A percentile compares a stretch with the other conserved stretches of the same genome.
Evolutionary conservation across 352 stramenopile genomes (phyloP).

Genomic region (Pythium periplocum): DNA sequence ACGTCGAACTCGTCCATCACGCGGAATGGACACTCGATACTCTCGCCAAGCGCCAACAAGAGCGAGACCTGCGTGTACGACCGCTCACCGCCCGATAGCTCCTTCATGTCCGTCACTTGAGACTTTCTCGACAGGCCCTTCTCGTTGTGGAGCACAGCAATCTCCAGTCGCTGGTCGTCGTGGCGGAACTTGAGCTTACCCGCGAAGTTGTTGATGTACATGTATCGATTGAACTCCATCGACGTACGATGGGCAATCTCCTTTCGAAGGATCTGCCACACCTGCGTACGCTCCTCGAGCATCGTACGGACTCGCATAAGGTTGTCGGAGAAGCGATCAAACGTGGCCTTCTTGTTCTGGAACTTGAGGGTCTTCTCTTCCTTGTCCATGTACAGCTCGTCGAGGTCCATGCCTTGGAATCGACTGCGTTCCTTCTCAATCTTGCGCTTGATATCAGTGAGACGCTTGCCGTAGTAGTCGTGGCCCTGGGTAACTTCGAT

Average conservation of each 20-base stretch:
- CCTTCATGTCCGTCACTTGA: constrained; percentile 95
- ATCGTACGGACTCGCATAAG: constrained; percentile 59
- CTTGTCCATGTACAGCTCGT: constrained; percentile 67
- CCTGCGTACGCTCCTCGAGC: constrained; percentile 65
- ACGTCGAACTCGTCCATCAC: constrained; percentile 99
- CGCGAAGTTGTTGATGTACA: constrained; percentile 81
- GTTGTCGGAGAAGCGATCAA: constrained; percentile 58
- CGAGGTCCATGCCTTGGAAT: constrained; percentile 81
- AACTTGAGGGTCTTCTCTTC: constrained; percentile 74
- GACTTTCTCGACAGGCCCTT: constrained; percentile 54
- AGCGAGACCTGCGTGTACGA: constrained; percentile 96
- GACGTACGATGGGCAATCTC: constrained; percentile 75
- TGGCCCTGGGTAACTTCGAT: constrained; percentile 57
- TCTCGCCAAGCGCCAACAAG: constrained; percentile 91
- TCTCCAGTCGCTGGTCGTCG: constrained; percentile 68
- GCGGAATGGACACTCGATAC: constrained; percentile 91
- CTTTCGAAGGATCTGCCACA: constrained; percentile 75
- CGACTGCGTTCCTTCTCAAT: constrained; percentile 68
- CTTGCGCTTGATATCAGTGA: constrained; percentile 75
- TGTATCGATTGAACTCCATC: constrained; percentile 82
- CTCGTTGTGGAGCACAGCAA: constrained; percentile 79
- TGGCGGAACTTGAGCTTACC: constrained; percentile 81
- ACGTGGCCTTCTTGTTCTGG: constrained; percentile 53
- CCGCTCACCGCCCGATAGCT: constrained; percentile 95
- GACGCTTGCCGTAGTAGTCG: constrained; percentile 74